Percentiles rank a stretch among this genome's conserved stretches.
These are phyloP conservation scores for Saccharum officinarum DNA, from an alignment of 176 grass and related monocot genomes.

Conservation along the genomic window DNA sequence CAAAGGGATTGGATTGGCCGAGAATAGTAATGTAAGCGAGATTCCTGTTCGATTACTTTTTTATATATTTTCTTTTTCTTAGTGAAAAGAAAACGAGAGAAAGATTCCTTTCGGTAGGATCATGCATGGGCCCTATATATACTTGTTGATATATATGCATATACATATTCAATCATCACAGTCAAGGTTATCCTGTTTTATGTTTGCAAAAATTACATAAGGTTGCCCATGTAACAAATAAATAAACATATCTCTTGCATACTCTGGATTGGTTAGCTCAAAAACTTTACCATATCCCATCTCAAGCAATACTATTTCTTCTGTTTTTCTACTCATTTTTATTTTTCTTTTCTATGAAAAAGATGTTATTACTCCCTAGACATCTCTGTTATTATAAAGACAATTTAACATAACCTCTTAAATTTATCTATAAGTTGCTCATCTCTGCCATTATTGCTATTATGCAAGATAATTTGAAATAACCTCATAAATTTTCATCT, in stretches of 20 bases:
- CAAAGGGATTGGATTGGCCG: not conserved
- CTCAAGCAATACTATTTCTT: not conserved
- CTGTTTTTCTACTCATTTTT: not conserved
- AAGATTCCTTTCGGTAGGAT: not conserved
- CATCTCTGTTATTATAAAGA: too few relatives aligned
- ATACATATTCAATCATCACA: not conserved
- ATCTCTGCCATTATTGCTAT: not conserved
- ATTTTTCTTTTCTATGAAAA: not conserved
- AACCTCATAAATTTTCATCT: not conserved
- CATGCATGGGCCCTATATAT: not conserved
- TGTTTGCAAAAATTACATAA: not conserved
- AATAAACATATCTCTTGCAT: not conserved
- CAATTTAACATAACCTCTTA: too few relatives aligned
- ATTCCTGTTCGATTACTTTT: not conserved
- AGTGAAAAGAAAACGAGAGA: not conserved
- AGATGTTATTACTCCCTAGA: not conserved
- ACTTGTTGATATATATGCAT: not conserved
- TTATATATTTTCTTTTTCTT: not conserved
- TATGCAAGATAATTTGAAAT: not conserved
- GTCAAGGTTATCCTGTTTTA: not conserved
- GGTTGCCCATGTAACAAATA: not conserved
- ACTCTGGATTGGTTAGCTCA: not conserved
- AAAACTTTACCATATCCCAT: not conserved
- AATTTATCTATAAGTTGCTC: too few relatives aligned
- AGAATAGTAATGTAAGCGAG: slow-evolving; percentile 1